Evolutionary conservation across 352 stramenopile species (phyloP), one percentile per base, ranked within the genome.

Genomic region (Globisporangium acanthophoron): DNA sequence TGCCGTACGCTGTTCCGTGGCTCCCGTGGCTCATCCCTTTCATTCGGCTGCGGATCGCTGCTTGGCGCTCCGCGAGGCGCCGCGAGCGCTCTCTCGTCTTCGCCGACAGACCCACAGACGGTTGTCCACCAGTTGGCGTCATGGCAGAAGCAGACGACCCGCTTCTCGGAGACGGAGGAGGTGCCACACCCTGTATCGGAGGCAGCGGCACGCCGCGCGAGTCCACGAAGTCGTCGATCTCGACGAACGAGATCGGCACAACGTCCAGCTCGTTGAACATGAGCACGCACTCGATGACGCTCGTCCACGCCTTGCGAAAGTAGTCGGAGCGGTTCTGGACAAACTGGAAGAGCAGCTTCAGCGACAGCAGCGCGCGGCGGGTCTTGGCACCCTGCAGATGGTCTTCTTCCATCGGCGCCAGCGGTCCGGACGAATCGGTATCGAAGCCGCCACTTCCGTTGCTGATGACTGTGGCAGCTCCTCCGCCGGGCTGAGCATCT

Each of bases 201-300:
- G 85, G 85, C 18, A 95, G 55, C 15, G 85, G 85, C 12, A 95
- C 85, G 27, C 85, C 85, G 0, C 83, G 79, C 0, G 80, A 85
- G 45, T 95, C 85, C 16, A 94, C 85, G 64, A 94, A 94, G 61
- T 94, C 85, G 54, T 95, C 85, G 59, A 93, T 93, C 67, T 95
- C 85, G 40, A 92, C 84, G n/a, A 95, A 62, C 18, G 85, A 94
- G 3, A 79, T 90, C 16, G 85, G 85, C 24, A 92, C 75, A 0
- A 87, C 83, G 52, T 95, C 86, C 20, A 95, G 62, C 64, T 93
- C 85, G 59, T 95, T 95, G 56, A 95, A 94, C 78, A 94, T 90
- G 31, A 95, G 70, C 58, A 94, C 73, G 49, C 84, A 93, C 57
- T 95, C 86, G 41, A 93, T 73, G 5, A 95, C 80, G 31, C 76